phyloP scores from a whole-genome alignment of 352 stramenopile species.

The Phytopythium chamaehyphon region DNA sequence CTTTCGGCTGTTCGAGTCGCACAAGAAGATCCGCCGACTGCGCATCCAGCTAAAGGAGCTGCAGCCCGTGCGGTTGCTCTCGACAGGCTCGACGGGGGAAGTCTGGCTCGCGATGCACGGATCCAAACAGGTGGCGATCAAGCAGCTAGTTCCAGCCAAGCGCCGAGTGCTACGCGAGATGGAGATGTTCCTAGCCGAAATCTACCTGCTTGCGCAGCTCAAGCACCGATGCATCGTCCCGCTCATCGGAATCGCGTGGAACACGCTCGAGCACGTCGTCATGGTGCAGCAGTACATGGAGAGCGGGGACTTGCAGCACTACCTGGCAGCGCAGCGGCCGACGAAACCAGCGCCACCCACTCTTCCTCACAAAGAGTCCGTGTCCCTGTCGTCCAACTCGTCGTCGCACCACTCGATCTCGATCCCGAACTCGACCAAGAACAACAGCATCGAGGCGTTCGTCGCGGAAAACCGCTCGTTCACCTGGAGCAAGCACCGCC shows the following conservation, averaged over 20 bases:
- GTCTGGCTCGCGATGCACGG: constrained; percentile 65
- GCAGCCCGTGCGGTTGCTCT: constrained; percentile 45
- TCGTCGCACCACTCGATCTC: constrained; percentile 4
- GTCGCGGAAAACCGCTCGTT: constrained; percentile 17
- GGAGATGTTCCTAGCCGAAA: constrained; percentile 70
- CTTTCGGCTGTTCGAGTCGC: constrained; percentile 63
- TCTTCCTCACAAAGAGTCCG: not conserved
- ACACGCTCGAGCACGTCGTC: constrained; percentile 60
- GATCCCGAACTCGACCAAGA: constrained; percentile 1
- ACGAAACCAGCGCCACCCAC: not conserved
- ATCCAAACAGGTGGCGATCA: constrained; percentile 51
- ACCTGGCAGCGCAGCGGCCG: constrained; percentile 25
- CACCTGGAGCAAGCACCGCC: constrained; percentile 46
- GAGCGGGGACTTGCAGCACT: constrained; percentile 57
- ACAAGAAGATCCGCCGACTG: constrained; percentile 48
- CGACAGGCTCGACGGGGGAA: constrained; percentile 51
- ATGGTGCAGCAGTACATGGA: constrained; percentile 81
- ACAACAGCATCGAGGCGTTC: constrained; percentile 6
- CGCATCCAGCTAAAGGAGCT: constrained; percentile 52
- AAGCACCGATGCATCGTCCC: constrained; percentile 64
- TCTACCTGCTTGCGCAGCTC: constrained; percentile 70
- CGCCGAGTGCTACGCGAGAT: constrained; percentile 53
- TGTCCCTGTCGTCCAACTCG: constrained; percentile 6
- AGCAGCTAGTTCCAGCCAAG: constrained; percentile 56
- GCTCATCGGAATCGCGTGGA: constrained; percentile 60